A percentile compares a stretch with the other conserved stretches of the same genome.
Conservation (phyloP, 1,284 basidiomycete genomes). For the Ceratobasidium sp. region DNA sequence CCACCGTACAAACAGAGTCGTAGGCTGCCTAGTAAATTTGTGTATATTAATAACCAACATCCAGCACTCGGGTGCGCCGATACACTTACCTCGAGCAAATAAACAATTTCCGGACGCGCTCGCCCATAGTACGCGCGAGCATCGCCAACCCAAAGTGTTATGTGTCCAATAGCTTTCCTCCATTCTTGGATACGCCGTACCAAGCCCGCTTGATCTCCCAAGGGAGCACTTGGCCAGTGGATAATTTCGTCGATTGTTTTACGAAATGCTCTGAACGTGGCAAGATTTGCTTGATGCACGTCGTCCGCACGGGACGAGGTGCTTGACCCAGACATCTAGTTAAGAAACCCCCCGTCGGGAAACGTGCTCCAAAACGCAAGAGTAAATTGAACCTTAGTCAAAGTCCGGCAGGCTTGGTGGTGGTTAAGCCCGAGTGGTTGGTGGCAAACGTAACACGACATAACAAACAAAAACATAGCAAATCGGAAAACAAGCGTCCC, state of each 20-base stretch:
- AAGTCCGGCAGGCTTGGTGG: not conserved
- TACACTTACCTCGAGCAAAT: conserved; percentile 23
- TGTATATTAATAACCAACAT: not conserved
- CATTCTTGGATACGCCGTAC: conserved; percentile 36
- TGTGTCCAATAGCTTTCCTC: conserved; percentile 28
- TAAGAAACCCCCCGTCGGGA: not conserved
- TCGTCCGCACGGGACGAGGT: not conserved
- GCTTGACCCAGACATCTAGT: not conserved
- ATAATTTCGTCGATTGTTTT: conserved; percentile 29
- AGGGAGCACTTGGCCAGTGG: not conserved
- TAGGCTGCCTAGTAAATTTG: not conserved
- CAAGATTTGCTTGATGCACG: conserved; percentile 34
- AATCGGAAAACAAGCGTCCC: not conserved
- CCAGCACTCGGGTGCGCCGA: not conserved
- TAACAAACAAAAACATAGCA: not conserved
- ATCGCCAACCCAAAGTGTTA: conserved; percentile 35
- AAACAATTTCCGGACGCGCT: conserved; percentile 36
- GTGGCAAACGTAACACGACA: not conserved
- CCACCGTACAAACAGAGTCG: conserved; percentile 29
- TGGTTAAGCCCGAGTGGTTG: not conserved
- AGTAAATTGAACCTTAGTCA: not conserved
- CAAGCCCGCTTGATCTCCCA: conserved; percentile 25
- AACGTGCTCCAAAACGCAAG: not conserved
- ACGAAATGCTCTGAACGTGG: conserved; percentile 23
- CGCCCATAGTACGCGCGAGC: conserved; percentile 34